phyloP scores from a whole-genome alignment of 129 eudicot genomes.

The Chrysanthemum lavandulifolium region DNA sequence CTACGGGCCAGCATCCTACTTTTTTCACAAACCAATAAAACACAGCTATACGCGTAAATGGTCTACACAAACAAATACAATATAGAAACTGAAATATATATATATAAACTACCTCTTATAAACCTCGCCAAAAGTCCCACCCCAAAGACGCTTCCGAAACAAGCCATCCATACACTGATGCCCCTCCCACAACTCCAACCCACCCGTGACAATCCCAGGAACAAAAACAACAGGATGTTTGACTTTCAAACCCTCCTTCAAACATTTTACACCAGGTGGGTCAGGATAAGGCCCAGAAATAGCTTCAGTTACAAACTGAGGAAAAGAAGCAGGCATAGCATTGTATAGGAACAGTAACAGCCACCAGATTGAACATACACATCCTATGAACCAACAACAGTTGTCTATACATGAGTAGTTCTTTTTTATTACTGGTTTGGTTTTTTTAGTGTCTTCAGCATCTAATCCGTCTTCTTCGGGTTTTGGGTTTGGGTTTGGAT shows the following conservation, averaged over 20 bases:
- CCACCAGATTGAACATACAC: slow-evolving; percentile 85
- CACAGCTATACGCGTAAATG: no score
- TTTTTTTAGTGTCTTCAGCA: slow-evolving; percentile 14
- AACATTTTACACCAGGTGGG: slow-evolving; percentile 88
- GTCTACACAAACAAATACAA: no score
- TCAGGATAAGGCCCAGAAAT: slow-evolving; percentile 89
- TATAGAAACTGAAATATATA: neutral
- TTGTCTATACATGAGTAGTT: slow-evolving; percentile 78
- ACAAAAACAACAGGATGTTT: slow-evolving; percentile 97
- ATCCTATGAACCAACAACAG: slow-evolving; percentile 90
- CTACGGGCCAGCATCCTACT: no score
- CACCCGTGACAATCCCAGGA: slow-evolving; percentile 93
- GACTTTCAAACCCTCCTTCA: slow-evolving; percentile 69
- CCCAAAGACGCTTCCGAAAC: slow-evolving; percentile 95
- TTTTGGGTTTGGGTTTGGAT: slow-evolving; percentile 15
- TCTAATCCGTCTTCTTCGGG: slow-evolving; percentile 11
- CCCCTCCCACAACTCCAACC: slow-evolving; percentile 96
- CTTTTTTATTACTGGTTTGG: slow-evolving; percentile 16
- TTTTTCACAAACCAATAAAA: neutral
- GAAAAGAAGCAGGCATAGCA: slow-evolving; percentile 86
- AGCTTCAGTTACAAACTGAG: slow-evolving; percentile 91
- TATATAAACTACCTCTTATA: slow-evolving; percentile 61
- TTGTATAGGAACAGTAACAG: slow-evolving; percentile 62
- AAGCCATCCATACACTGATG: slow-evolving; percentile 81
- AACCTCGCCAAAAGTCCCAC: slow-evolving; percentile 94